A percentile compares a stretch with the other conserved stretches of the same genome.
Conservation (phyloP, 2,329 filamentous ascomycete genomes). For the Chrysoporthe deuterocubensis region DNA sequence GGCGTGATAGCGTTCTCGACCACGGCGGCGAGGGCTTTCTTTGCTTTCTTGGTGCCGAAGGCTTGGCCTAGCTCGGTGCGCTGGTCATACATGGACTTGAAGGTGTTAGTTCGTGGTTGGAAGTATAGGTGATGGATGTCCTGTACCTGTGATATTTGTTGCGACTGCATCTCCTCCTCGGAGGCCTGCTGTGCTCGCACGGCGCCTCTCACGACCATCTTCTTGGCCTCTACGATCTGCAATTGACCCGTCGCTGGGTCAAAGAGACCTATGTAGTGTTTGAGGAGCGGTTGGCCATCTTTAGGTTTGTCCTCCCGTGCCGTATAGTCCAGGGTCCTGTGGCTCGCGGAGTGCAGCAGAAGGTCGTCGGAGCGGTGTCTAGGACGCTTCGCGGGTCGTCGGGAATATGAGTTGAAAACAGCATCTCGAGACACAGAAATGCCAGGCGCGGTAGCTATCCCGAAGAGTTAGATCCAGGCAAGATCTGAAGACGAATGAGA, state of each 20-base stretch:
- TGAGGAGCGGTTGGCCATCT: conserved; percentile 50
- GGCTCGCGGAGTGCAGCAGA: conserved; percentile 60
- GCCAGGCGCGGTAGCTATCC: conserved; percentile 47
- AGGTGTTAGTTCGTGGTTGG: conserved; percentile 19
- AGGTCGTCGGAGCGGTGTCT: conserved; percentile 49
- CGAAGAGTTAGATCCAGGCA: neutral
- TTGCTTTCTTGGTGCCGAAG: conserved; percentile 86
- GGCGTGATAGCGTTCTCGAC: conserved; percentile 72
- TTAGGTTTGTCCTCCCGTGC: conserved; percentile 55
- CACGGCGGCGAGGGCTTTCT: conserved; percentile 72
- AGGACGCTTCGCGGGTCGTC: conserved; percentile 41
- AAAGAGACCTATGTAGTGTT: conserved; percentile 68
- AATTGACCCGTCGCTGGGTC: conserved; percentile 64
- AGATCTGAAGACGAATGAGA: neutral
- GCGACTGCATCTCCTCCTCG: conserved; percentile 49
- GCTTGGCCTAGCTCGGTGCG: conserved; percentile 73
- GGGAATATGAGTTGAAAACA: conserved; percentile 54
- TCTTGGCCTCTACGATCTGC: conserved; percentile 66
- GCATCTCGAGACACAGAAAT: conserved; percentile 42
- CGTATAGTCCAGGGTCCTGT: conserved; percentile 63
- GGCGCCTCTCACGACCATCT: conserved; percentile 62
- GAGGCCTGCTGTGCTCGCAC: conserved; percentile 60
- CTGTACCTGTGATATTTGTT: conserved; percentile 43
- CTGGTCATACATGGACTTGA: conserved; percentile 62
- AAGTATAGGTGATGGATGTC: neutral